These are phyloP conservation scores for Cyclanthera cordifolia DNA, from an alignment of 306 rosid species.

Conservation along the genomic window DNA sequence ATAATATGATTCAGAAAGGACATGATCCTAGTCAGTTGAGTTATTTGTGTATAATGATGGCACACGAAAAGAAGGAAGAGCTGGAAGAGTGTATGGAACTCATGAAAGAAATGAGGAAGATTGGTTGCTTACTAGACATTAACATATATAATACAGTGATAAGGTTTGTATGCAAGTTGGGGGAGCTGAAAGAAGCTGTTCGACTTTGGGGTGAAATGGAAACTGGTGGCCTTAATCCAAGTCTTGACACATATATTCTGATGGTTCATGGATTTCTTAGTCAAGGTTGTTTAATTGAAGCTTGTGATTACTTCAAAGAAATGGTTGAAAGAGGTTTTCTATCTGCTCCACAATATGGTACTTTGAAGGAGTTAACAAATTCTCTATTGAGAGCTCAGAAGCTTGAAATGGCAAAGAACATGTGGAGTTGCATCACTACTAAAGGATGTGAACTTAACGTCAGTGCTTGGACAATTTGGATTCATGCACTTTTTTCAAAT, in stretches of 20 bases:
- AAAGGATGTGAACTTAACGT: conserved; percentile 54
- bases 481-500: conserved; percentile 65
- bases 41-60: conserved; percentile 50
- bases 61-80: conserved; percentile 82
- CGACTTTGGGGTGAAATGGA: conserved; percentile 68
- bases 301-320: conserved; percentile 69
- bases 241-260: conserved; percentile 54
- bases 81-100: conserved; percentile 70
- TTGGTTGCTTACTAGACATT: conserved; percentile 57
- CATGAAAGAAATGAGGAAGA: conserved; percentile 59
- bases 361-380: conserved; percentile 57
- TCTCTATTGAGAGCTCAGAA: conserved; percentile 52
- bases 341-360: conserved; percentile 59
- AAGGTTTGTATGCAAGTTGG: conserved; percentile 71
- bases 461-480: conserved; percentile 81
- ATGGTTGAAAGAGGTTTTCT: conserved; percentile 67
- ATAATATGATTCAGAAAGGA: conserved; percentile 58
- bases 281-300: conserved; percentile 57
- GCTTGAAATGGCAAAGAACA: conserved; percentile 78
- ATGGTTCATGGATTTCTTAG: conserved; percentile 72
- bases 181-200: conserved; percentile 59
- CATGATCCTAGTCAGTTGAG: conserved; percentile 48
- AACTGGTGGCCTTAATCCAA: conserved; percentile 44
- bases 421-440: conserved; percentile 50
- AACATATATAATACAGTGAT: conserved; percentile 49